A percentile compares a stretch with the other conserved stretches of the same genome.
phyloP scores from a whole-genome alignment of 805 yeast genomes.

The Priceomyces fermenticarens region DNA sequence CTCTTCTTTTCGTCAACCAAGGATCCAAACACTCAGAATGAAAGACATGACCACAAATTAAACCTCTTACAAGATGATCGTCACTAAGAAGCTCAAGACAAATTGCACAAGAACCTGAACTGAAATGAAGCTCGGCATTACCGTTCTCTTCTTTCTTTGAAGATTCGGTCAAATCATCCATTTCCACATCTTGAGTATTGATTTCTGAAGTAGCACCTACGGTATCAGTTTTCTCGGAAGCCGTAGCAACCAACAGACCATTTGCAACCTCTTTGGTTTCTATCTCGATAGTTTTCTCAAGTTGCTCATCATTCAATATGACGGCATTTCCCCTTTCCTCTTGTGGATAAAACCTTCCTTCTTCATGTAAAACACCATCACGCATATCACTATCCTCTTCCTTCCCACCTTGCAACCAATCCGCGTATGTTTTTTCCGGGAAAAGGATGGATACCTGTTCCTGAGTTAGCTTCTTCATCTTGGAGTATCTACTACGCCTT shows the following conservation, averaged over 20 bases:
- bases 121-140: slow-evolving; percentile 37
- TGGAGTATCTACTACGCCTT: slow-evolving; percentile 36
- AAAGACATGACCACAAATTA: slow-evolving; percentile 80
- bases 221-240: not conserved
- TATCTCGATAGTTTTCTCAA: not conserved
- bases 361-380: slow-evolving; percentile 44
- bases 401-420: slow-evolving; percentile 62
- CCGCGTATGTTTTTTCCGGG: slow-evolving; percentile 53
- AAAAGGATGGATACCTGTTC: slow-evolving; percentile 60
- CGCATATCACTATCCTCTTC: slow-evolving; percentile 46
- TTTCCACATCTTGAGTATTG: slow-evolving; percentile 5
- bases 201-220: not conserved
- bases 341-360: slow-evolving; percentile 7
- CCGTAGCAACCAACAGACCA: too few species aligned
- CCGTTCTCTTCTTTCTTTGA: not conserved
- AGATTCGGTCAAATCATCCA: slow-evolving; percentile 1
- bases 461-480: slow-evolving; percentile 51
- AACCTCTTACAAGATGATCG: slow-evolving; percentile 64
- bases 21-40: slow-evolving; percentile 79
- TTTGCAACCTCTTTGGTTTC: not conserved
- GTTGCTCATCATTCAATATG: slow-evolving; percentile 2
- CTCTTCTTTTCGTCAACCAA: slow-evolving; percentile 72
- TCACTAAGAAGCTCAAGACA: slow-evolving; percentile 67
- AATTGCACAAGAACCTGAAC: slow-evolving; percentile 74
- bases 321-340: not conserved